These are phyloP conservation scores for Litsea cubeba DNA, from an alignment of 164 flowering plant species.

Conservation along the genomic window DNA sequence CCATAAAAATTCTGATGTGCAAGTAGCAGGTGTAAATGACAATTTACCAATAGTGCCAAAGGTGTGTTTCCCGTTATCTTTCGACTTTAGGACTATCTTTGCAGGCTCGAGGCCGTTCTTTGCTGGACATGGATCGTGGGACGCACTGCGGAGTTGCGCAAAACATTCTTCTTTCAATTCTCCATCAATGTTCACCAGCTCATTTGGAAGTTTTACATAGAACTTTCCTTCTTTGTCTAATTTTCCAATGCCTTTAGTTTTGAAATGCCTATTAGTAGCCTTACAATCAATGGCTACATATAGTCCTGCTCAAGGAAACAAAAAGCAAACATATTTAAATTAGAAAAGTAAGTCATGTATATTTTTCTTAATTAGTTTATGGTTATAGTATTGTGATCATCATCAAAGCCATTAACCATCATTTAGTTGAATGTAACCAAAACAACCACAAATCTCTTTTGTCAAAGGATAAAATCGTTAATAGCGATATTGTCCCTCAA, in stretches of 20 bases:
- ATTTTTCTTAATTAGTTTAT: too few species aligned
- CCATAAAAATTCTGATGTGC: conserved; percentile 64
- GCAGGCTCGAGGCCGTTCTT: conserved; percentile 43
- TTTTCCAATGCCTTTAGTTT: conserved; percentile 47
- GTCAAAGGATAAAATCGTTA: too few species aligned
- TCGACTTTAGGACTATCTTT: conserved; percentile 40
- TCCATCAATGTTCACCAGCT: conserved; percentile 38
- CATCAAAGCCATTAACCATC: too few species aligned
- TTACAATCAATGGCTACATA: conserved; percentile 63
- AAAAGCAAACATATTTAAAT: neutral
- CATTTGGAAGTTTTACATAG: conserved; percentile 43
- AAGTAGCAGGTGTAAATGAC: conserved; percentile 50
- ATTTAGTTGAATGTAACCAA: too few species aligned
- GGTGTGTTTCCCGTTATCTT: conserved; percentile 36
- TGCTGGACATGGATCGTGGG: conserved; percentile 53
- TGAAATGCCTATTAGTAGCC: conserved; percentile 34
- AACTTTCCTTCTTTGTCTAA: conserved; percentile 68
- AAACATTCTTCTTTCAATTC: conserved; percentile 60
- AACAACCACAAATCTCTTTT: too few species aligned
- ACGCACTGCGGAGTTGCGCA: conserved; percentile 68
- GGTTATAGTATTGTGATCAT: too few species aligned
- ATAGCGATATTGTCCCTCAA: too few species aligned
- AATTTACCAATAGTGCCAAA: conserved; percentile 41
- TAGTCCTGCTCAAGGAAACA: conserved; percentile 43
- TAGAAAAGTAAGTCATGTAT: too few species aligned